Percentiles rank a stretch among this genome's conserved stretches.
Evolutionary conservation across 2,329 filamentous ascomycete genomes (phyloP).

Genomic region (Alternaria sp.): DNA sequence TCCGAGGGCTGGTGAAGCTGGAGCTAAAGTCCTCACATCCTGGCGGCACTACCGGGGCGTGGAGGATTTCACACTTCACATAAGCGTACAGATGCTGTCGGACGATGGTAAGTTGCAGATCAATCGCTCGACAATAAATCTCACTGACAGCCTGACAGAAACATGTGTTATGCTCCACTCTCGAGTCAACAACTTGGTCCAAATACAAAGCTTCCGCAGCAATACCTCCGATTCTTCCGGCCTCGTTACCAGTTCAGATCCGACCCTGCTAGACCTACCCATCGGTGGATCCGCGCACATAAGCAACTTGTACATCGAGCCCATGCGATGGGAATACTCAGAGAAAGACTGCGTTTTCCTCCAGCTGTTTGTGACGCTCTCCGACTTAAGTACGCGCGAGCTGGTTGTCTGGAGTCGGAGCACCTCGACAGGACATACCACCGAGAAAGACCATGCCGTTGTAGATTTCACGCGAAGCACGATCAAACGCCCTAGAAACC

Average conservation of each 20-base stretch:
- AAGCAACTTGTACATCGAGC: conserved; percentile 25
- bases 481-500: conserved; percentile 8
- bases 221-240: conserved; percentile 7
- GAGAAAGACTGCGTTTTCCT: conserved; percentile 31
- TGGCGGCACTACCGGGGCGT: conserved; percentile 62
- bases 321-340: conserved; percentile 30
- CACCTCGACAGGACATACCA: background rate
- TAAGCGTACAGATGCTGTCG: conserved; percentile 34
- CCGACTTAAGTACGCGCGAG: conserved; percentile 37
- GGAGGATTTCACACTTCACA: conserved; percentile 59
- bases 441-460: conserved; percentile 6
- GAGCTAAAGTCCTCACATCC: conserved; percentile 51
- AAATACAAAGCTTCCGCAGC: conserved; percentile 37
- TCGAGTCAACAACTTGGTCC: conserved; percentile 36
- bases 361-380: conserved; percentile 27
- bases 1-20: conserved; percentile 24
- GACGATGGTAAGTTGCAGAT: conserved; percentile 37
- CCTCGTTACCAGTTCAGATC: conserved; percentile 33
- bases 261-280: conserved; percentile 27
- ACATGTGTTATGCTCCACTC: conserved; percentile 43
- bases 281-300: conserved; percentile 13
- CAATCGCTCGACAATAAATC: background rate
- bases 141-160: conserved; percentile 29
- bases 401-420: conserved; percentile 22
- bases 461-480: conserved; percentile 28